These are phyloP conservation scores for Salmacisia buchloeana DNA, from an alignment of 1,284 basidiomycete species.

Conservation along the genomic window DNA sequence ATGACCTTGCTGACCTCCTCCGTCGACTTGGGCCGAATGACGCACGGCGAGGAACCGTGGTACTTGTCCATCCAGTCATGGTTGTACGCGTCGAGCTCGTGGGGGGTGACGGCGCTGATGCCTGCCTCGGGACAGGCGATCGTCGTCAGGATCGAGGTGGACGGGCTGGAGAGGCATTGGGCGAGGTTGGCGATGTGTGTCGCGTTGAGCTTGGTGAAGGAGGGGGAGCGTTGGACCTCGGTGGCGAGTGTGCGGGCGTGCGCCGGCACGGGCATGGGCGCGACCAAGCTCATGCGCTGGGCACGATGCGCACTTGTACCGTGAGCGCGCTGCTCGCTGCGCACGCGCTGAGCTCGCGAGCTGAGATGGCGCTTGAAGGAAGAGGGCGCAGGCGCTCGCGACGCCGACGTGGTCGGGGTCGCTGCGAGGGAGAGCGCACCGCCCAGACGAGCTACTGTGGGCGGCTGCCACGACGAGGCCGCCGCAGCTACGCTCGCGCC, in stretches of 20 bases:
- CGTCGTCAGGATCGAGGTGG: slow-evolving; percentile 54
- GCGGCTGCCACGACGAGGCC: no score
- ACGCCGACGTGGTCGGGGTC: no score
- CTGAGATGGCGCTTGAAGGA: no score
- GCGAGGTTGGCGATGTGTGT: slow-evolving; percentile 55
- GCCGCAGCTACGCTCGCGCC: no score
- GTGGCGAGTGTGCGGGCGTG: slow-evolving; percentile 40
- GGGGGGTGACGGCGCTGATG: slow-evolving; percentile 50
- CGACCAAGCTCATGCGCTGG: no score
- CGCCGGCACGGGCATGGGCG: no score
- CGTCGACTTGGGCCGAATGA: slow-evolving; percentile 82
- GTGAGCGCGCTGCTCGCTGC: no score
- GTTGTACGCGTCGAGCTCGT: slow-evolving; percentile 76
- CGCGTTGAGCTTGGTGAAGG: slow-evolving; percentile 54
- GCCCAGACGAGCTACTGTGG: no score
- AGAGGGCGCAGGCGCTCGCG: no score
- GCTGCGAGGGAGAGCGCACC: no score
- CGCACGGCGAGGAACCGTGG: slow-evolving; percentile 71
- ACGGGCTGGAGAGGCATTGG: slow-evolving; percentile 52
- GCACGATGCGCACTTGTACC: no score
- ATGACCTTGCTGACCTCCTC: slow-evolving; percentile 76
- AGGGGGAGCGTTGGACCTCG: slow-evolving; percentile 57
- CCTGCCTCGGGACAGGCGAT: slow-evolving; percentile 23
- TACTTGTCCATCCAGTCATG: slow-evolving; percentile 98
- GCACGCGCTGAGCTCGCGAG: no score